These are phyloP conservation scores for Paradendryphiella salina DNA, from an alignment of 2,329 filamentous ascomycete genomes.

Conservation along the genomic window DNA sequence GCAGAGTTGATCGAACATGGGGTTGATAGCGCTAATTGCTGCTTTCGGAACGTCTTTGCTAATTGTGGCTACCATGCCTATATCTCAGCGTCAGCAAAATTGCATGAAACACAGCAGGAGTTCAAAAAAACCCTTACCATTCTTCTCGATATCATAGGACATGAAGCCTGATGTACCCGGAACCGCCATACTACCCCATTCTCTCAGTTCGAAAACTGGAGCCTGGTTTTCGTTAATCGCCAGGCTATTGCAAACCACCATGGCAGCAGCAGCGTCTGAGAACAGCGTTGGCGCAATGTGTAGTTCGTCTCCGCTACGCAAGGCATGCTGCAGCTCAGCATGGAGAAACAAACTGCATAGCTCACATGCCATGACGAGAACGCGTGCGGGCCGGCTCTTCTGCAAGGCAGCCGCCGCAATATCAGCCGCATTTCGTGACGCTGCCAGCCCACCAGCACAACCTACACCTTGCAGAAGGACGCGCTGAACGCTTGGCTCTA, in stretches of 20 bases:
- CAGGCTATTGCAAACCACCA: slow-evolving; percentile 66
- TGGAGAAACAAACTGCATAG: slow-evolving; percentile 57
- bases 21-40: slow-evolving; percentile 28
- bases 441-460: slow-evolving; percentile 47
- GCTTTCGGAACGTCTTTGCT: slow-evolving; percentile 29
- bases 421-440: slow-evolving; percentile 58
- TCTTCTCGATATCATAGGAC: slow-evolving; percentile 66
- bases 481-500: slow-evolving; percentile 38
- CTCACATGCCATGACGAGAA: slow-evolving; percentile 68
- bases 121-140: slow-evolving; percentile 51
- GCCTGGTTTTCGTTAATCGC: slow-evolving; percentile 46
- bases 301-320: slow-evolving; percentile 54
- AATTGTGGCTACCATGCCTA: slow-evolving; percentile 28
- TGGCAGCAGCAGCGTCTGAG: slow-evolving; percentile 70
- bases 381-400: slow-evolving; percentile 61
- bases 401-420: slow-evolving; percentile 66
- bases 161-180: slow-evolving; percentile 65
- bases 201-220: slow-evolving; percentile 62
- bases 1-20: slow-evolving; percentile 39
- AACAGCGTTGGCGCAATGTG: slow-evolving; percentile 69
- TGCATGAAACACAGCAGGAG: no score
- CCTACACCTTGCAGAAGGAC: slow-evolving; percentile 46
- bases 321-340: slow-evolving; percentile 66
- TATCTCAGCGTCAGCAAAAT: neutral
- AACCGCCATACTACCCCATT: slow-evolving; percentile 67